Evolutionary conservation across 116 monocot genomes (phyloP), one percentile per base, ranked within the genome.

Genomic region (Trichopus zeylanicus): DNA sequence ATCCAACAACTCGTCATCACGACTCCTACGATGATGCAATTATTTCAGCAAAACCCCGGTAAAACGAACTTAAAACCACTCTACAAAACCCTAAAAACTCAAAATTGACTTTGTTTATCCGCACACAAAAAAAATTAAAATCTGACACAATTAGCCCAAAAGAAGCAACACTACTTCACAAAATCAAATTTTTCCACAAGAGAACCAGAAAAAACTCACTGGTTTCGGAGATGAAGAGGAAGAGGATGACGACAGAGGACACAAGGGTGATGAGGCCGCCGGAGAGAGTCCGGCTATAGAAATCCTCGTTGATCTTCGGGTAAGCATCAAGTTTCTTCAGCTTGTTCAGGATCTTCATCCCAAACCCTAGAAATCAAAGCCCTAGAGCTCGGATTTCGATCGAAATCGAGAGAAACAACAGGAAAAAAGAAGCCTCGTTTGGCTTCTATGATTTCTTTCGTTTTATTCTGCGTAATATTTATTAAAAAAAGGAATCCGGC

Each of bases 221-320:
- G 52, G 79, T 76, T 76, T 88, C 88, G 22, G 83, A 88, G 64
- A 88, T 15, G 56, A 88, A 80, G 24, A 88, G 60, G 65, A 88
- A 54, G 66, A 79, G 56, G 27, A 83, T 83, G 53, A 77, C 68
- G 59, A 76, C 23, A 58, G 83, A 70, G 29, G 88, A 88, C 3
- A 66, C 59, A 49, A 88, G 67, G 34, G 88, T 88, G 57, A 88
- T 80, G 28, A 83, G 33, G 37, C 88, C 83, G 11, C 88, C 88
- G 29, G 88, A 83, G 39, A 88, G 77, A 9, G 83, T 83, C 55
- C 83, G 70, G 59, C 65, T 83, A 77, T 88, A 88, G 80, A 88
- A 88, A 80, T 90, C 80, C 73, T 80, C 80, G 13, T 49, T 49
- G 49, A 49, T 49, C 49, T 49, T 49, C 6, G 49, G 49, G 19